Percentiles rank a stretch among this genome's conserved stretches.
Evolutionary conservation across 2,329 filamentous ascomycete species (phyloP).

Genomic region (Stemphylium vesicarium): DNA sequence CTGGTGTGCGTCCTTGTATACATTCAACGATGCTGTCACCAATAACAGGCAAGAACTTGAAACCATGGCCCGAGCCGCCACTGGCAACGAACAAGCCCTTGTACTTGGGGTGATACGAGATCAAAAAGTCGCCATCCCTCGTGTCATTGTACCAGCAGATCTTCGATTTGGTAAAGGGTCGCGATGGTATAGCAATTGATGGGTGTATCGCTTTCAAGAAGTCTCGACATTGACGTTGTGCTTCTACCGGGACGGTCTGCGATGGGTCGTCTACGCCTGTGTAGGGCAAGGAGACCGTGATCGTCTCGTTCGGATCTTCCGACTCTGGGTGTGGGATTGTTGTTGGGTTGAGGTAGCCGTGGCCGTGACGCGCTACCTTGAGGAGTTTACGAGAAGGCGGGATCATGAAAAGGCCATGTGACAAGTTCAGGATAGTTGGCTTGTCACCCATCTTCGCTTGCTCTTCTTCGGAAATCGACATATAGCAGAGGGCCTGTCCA

Average conservation of each 20-base stretch:
- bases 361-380: conserved; percentile 59
- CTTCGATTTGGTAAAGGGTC: conserved; percentile 55
- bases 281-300: conserved; percentile 58
- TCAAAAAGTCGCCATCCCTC: conserved; percentile 61
- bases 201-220: conserved; percentile 42
- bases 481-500: conserved; percentile 80
- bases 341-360: conserved; percentile 57
- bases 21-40: conserved; percentile 62
- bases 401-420: conserved; percentile 75
- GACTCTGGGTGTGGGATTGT: conserved; percentile 56
- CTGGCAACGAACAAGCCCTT: conserved; percentile 65
- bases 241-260: conserved; percentile 43
- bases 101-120: conserved; percentile 59
- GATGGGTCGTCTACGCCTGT: conserved; percentile 59
- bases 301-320: conserved; percentile 39
- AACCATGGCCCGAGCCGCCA: conserved; percentile 67
- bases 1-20: conserved; percentile 50
- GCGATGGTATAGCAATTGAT: conserved; percentile 40
- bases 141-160: conserved; percentile 66
- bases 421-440: conserved; percentile 76
- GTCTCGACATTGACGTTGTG: conserved; percentile 35
- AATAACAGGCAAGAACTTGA: conserved; percentile 67
- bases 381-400: conserved; percentile 61
- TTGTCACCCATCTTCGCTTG: conserved; percentile 67
- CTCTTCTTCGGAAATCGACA: conserved; percentile 75